Evolutionary conservation across 1,139 yeast species (phyloP).

Genomic region (Meyerozyma smithsonii): DNA sequence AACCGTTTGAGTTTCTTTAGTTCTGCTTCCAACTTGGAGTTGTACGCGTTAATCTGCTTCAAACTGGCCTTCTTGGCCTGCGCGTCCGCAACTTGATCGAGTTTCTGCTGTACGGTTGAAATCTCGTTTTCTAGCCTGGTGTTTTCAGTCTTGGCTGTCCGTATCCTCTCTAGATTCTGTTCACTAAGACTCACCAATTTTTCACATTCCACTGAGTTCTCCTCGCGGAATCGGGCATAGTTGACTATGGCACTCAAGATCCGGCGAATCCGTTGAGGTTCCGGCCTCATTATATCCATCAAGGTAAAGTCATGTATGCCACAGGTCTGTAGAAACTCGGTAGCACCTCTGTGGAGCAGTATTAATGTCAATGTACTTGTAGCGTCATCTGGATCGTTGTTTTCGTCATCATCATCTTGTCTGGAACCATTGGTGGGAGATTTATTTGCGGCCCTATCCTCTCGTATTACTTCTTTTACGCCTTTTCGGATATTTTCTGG

Average conservation of each 20-base stretch:
- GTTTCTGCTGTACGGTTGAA: background rate
- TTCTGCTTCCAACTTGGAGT: slow-evolving; percentile 56
- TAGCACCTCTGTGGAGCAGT: slow-evolving; percentile 55
- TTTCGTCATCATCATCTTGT: slow-evolving; percentile 12
- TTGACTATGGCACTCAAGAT: slow-evolving; percentile 80
- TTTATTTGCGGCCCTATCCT: background rate
- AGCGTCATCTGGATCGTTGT: slow-evolving; percentile 32
- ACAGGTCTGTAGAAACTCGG: slow-evolving; percentile 61
- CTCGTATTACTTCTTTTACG: slow-evolving; percentile 1
- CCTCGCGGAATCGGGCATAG: slow-evolving; percentile 80
- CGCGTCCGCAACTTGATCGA: slow-evolving; percentile 17
- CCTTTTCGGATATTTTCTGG: slow-evolving; percentile 12
- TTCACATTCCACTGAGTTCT: slow-evolving; percentile 67
- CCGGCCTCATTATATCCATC: slow-evolving; percentile 65
- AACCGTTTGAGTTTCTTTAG: slow-evolving; percentile 56
- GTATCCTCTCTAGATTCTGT: slow-evolving; percentile 7
- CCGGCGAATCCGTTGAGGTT: slow-evolving; percentile 56
- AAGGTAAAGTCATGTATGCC: slow-evolving; percentile 77
- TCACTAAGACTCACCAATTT: slow-evolving; percentile 24
- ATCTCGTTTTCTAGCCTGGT: slow-evolving; percentile 7
- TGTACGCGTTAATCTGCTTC: slow-evolving; percentile 51
- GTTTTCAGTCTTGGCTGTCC: slow-evolving; percentile 7
- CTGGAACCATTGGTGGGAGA: background rate
- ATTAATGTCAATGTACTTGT: slow-evolving; percentile 24
- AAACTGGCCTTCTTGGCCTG: slow-evolving; percentile 25